Evolutionary conservation across 106 monocot species (phyloP), one percentile per base, ranked within the genome.

Genomic region (Gastrodia elata): DNA sequence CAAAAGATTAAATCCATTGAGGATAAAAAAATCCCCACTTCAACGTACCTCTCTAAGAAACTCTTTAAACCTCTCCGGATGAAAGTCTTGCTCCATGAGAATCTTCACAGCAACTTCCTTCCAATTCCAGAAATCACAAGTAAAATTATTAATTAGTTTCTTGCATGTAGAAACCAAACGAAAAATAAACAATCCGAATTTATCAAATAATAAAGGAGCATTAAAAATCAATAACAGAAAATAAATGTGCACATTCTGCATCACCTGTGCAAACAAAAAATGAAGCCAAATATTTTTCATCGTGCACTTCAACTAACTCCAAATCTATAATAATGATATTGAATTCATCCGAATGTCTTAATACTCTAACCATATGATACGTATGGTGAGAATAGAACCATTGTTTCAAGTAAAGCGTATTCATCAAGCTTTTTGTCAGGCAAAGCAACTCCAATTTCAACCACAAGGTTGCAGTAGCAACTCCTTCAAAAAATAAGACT

Each of bases 21-120:
- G 40, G 26, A 41, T 8, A 38, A 40, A 40, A 37, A 64, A 67
- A 67, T 35, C 33, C 67, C 27, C 37, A 37, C 24, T 25, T 25
- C 20, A 40, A 26, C 39, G 61, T 77, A 91, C 97, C 97, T 98
- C 97, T 82, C 93, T 86, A 46, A 90, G 35, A 64, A 98, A 98
- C 68, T 98, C 97, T 68, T 85, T 93, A 22, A 93, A 44, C 13
- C 78, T 88, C 10, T 92, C 97, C 30, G 86, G 86, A 83, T 87
- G 92, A 57, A 98, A 91, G 77, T 98, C 93, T 82, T 98, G 92
- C 38, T 98, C 97, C 87, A 91, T 90, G 10, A 98, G 87, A 76
- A 93, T 93, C 78, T 98, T 98, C 73, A 98, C 97, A 68, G 97
- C 97, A 83, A 98, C 97, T 81, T 93, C 97, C 97, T 98, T 72